Base-by-base conservation (phyloP, 495 filamentous ascomycete species). In the Aspergillus cavernicola region DNA sequence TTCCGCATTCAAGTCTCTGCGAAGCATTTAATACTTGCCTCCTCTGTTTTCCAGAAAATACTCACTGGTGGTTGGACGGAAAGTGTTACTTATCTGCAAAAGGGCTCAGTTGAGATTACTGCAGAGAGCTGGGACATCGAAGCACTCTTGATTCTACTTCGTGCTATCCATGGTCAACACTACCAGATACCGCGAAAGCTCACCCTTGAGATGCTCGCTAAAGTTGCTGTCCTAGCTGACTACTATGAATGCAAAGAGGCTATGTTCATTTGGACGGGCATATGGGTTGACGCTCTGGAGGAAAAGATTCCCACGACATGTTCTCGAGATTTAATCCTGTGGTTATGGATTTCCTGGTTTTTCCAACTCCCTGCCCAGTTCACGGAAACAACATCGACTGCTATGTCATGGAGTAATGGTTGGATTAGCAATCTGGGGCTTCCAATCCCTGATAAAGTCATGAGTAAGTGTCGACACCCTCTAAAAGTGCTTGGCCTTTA, bases 211-310 rank as follows among this genome's bases (percentile, higher is more conserved):
- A 72, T 70, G 36, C 72, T 84, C 12, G 72, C 74, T 0, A 71
- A 80, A 56, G 64, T 84, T 39, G 73, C 80, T 26, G 66, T 76
- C 3, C 51, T 85, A 35, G 71, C 77, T 20, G 78, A 84, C 58
- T 76, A 75, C 43, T 80, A 83, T 53, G 57, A 74, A 36, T 75
- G 77, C 55, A 61, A 62, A 12, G 76, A 78, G 13, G 68, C 61
- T 2, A 50, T 80, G 2, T 57, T 65, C 43, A 37, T 77, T 2
- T 74, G 71, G 38, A 64, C 65, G 15, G 69, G 76, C 7, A 62
- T 64, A 7, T 85, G 80, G 78, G 70, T 72, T 16, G 43, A 54
- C 0, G 33, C 53, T 19, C 20, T 73, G 33, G 52, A 60, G 20
- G 15, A 55, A 10, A 37, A n/a, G 1, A 48, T 64, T 38, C 62